A percentile compares a stretch with the other conserved stretches of the same genome.
phyloP scores from a whole-genome alignment of 306 rosid species.

The Mimosa bimucronata region DNA sequence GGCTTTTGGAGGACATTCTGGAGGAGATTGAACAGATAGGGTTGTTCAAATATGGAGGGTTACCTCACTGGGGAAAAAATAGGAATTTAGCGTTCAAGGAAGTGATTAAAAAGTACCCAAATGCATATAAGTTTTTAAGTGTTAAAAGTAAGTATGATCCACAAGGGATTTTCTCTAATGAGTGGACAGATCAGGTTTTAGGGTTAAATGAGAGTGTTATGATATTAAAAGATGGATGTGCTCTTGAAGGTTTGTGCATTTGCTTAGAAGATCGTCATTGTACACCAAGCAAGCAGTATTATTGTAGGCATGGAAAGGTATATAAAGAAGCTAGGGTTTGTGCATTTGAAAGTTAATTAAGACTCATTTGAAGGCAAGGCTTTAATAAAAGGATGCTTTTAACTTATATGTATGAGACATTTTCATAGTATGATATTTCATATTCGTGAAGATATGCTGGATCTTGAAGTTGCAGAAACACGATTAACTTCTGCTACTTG shows the following conservation, averaged over 20 bases:
- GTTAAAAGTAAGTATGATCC: slow-evolving; percentile 58
- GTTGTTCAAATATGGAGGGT: slow-evolving; percentile 71
- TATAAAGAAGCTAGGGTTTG: slow-evolving; percentile 75
- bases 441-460: no score
- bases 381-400: no score
- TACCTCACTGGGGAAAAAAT: slow-evolving; percentile 89
- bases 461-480: no score
- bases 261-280: slow-evolving; percentile 68
- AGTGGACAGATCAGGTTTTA: no score
- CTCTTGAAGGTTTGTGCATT: no score
- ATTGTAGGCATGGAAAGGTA: slow-evolving; percentile 59
- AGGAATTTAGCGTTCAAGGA: slow-evolving; percentile 66
- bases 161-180: slow-evolving; percentile 63
- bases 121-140: slow-evolving; percentile 45
- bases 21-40: slow-evolving; percentile 91
- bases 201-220: no score
- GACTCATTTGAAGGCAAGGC: neutral
- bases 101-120: slow-evolving; percentile 51
- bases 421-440: no score
- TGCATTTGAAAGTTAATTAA: slow-evolving; percentile 2
- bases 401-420: no score
- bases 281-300: slow-evolving; percentile 65
- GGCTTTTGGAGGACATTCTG: slow-evolving; percentile 66
- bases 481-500: no score
- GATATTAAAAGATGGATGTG: no score